Evolutionary conservation across 2,329 filamentous ascomycete species (phyloP), one percentile per base, ranked within the genome.

Genomic region (Neodidymelliopsis sp.): DNA sequence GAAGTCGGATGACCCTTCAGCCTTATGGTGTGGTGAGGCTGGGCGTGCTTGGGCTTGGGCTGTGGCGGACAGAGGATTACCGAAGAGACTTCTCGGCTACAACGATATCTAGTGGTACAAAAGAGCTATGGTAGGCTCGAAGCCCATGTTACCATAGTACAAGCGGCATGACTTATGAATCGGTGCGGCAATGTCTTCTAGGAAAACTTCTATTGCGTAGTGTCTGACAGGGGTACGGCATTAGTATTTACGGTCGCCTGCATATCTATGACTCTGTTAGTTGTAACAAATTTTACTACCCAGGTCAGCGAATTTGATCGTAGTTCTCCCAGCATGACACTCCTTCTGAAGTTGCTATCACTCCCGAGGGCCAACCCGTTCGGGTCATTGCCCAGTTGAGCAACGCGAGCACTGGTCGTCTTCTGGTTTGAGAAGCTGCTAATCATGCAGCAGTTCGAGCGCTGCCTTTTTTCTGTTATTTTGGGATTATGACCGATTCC

Each of bases 1-100:
- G 52, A 77, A 76, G 63, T 78, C 75, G 23, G 75, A 79, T 18
- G 74, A 79, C 24, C 77, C 79, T 6, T 79, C 78, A 22, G 73
- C 74, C 4, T 63, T 83, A 22, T 81, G 78, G 66, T 79, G 77
- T 42, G 77, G 77, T 23, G 77, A 79, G 53, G 77, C 77, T 36
- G 76, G 77, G 12, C 65, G 77, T 25, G 76, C 77, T 18, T 79
- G 77, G 77, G 74, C 72, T 18, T 79, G 77, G 77, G 75, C 75
- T 16, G 66, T 76, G 28, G 73, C 72, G 6, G 73, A 81, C 50
- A 75, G 74, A 57, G 70, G 71, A 3, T 49, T 80, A 42, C 68
- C 74, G 40, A 80, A 77, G 65, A 68, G 74, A 23, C 71, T 79
- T 31, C 62, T 81, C 41, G 78, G 77, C 5, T 80, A 78, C 62